A percentile compares a stretch with the other conserved stretches of the same genome.
Conservation (phyloP, 176 grass and related monocot species). For the Aegilops speltoides region DNA sequence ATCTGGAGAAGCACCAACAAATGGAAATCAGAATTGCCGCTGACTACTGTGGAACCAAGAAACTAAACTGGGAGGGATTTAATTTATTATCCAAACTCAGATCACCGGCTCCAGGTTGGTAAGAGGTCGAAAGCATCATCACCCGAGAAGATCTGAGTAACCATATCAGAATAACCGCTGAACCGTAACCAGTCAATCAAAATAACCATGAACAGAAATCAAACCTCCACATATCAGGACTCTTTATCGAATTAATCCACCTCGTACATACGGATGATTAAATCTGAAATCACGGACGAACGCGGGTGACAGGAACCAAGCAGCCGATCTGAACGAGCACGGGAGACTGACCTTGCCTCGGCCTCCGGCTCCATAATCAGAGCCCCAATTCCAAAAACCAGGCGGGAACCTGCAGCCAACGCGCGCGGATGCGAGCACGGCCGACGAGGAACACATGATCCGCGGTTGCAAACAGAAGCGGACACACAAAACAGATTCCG, state of each 20-base stretch:
- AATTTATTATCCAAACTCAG: not conserved
- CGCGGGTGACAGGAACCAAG: slow-evolving; percentile 29
- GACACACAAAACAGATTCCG: too few relatives aligned
- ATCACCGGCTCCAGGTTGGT: not conserved
- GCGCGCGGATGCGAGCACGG: too few relatives aligned
- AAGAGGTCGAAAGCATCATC: not conserved
- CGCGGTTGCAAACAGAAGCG: not conserved
- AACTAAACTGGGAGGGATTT: not conserved
- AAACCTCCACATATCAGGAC: slow-evolving; percentile 24
- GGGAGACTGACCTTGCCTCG: slow-evolving; percentile 40
- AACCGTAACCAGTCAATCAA: not conserved
- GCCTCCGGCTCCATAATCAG: too few relatives aligned
- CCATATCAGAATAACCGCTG: not conserved
- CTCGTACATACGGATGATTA: not conserved
- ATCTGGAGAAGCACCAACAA: not conserved
- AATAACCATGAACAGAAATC: not conserved
- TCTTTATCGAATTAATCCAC: not conserved
- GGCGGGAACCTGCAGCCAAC: slow-evolving; percentile 8
- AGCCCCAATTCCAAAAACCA: not conserved
- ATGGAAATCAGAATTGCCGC: not conserved
- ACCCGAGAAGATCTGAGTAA: not conserved
- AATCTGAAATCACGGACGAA: slow-evolving; percentile 21
- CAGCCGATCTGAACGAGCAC: not conserved
- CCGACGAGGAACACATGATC: not conserved
- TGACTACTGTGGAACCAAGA: not conserved